Conservation (phyloP, 2,329 filamentous ascomycete genomes). For the Neoarthrinium moseri region DNA sequence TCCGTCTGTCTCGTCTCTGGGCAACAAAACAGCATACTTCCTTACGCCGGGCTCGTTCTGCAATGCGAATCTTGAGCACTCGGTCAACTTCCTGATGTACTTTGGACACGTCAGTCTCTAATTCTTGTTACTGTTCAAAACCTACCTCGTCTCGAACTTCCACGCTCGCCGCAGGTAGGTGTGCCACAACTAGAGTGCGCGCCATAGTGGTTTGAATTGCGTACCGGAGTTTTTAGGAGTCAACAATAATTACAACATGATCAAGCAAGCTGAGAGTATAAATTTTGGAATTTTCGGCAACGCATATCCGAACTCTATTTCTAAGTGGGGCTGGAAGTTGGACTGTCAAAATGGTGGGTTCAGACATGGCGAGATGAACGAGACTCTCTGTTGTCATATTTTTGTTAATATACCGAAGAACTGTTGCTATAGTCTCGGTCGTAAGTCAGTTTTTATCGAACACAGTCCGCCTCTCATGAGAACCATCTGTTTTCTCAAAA, state of each 20-base stretch:
- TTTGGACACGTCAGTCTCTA: background rate
- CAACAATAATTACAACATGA: no score
- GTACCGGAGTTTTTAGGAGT: no score
- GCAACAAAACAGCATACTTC: slow-evolving; percentile 23
- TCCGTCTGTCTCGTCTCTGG: slow-evolving; percentile 20
- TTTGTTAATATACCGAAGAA: no score
- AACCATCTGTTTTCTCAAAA: slow-evolving; percentile 30
- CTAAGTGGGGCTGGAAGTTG: no score
- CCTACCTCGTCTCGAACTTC: slow-evolving; percentile 13
- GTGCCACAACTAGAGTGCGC: slow-evolving; percentile 9
- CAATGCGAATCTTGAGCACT: slow-evolving; percentile 12
- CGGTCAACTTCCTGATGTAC: slow-evolving; percentile 13
- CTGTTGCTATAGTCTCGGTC: background rate
- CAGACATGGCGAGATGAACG: no score
- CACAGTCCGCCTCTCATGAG: slow-evolving; percentile 29
- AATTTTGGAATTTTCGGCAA: no score
- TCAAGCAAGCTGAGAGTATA: no score
- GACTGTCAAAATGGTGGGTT: no score
- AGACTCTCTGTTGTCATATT: no score
- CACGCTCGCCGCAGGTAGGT: slow-evolving; percentile 1
- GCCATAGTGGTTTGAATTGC: no score
- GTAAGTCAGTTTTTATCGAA: slow-evolving; percentile 24
- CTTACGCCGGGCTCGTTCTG: slow-evolving; percentile 18
- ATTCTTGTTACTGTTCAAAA: background rate
- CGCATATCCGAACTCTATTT: no score